Base-by-base conservation (phyloP, 179 eudicot species). In the Beta corolliflora region DNA sequence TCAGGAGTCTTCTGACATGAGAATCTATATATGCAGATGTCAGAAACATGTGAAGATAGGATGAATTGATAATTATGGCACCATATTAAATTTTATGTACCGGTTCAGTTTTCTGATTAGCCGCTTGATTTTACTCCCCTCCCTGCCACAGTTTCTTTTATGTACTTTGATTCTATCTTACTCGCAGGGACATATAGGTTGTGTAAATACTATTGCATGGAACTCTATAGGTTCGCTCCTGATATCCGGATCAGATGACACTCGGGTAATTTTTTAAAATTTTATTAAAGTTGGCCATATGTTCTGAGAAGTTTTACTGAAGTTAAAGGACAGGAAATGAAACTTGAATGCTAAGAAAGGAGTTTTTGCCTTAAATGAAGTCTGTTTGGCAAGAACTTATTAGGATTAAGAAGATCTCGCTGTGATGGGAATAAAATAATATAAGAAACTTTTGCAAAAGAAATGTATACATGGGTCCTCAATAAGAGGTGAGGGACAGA, bases 171-270 rank as follows among this genome's bases (percentile, higher is more conserved):
- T 83, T 73, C 29, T 71, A 41, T 65, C 16, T 81, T 77, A 64
- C 55, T 85, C 60, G 74, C 90, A 95, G 99, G 99, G 96, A 85
- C 99, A 95, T 83, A 76, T 55, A 68, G 96, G 99, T 66, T 95
- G 99, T 84, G 99, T 95, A 25, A 95, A 95, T 87, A 82, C 97
- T 75, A 87, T 95, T 52, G 91, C 98, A 76, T 95, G 99, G 99
- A 95, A 94, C 82, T 91, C 99, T 58, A 84, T 77, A 48, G 99
- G 99, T 85, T 91, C 99, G 7, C 91, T 95, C 19, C 80, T 95
- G 83, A 87, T 95, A 76, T 95, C 99, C 75, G 99, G 99, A 82
- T 95, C 99, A 76, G 99, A 95, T 83, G 99, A 95, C 84, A 91
- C 95, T 73, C 89, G 84, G 73, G 99, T 95, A 90, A 79, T 83